These are phyloP conservation scores for Candida rishiriensis DNA, from an alignment of 805 yeast genomes.

Conservation along the genomic window DNA sequence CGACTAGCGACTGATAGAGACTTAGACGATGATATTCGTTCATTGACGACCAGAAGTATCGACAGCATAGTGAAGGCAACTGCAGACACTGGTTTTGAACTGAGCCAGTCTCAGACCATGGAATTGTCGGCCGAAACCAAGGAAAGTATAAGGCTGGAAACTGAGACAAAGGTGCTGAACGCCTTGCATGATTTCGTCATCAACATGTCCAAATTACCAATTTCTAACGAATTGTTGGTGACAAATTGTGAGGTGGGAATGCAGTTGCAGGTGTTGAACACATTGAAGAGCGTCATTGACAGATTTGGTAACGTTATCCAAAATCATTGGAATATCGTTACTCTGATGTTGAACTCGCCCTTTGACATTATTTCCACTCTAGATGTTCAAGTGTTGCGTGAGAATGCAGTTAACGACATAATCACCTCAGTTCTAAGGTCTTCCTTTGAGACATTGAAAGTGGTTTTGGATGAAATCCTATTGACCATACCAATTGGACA, in stretches of 20 bases:
- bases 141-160: slow-evolving; percentile 14
- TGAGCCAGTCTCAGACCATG: background rate
- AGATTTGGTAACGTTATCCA: slow-evolving; percentile 62
- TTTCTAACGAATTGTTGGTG: slow-evolving; percentile 39
- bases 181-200: slow-evolving; percentile 44
- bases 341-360: slow-evolving; percentile 57
- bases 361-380: slow-evolving; percentile 39
- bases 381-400: slow-evolving; percentile 17
- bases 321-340: slow-evolving; percentile 66
- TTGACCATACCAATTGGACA: slow-evolving; percentile 65
- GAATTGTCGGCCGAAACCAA: slow-evolving; percentile 2
- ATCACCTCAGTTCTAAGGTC: slow-evolving; percentile 51
- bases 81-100: slow-evolving; percentile 37
- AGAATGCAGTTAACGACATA: slow-evolving; percentile 41
- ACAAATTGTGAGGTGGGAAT: slow-evolving; percentile 65
- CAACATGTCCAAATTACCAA: slow-evolving; percentile 34
- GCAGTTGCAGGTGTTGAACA: slow-evolving; percentile 54
- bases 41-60: slow-evolving; percentile 46
- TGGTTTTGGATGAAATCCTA: slow-evolving; percentile 82
- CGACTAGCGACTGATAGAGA: slow-evolving; percentile 40
- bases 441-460: slow-evolving; percentile 77
- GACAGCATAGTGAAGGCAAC: slow-evolving; percentile 43
- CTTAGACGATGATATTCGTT: slow-evolving; percentile 40
- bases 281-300: slow-evolving; percentile 70
- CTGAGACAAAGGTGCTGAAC: slow-evolving; percentile 45